Conservation (phyloP, 1,284 basidiomycete species). For the Cryptococcus sp. region DNA sequence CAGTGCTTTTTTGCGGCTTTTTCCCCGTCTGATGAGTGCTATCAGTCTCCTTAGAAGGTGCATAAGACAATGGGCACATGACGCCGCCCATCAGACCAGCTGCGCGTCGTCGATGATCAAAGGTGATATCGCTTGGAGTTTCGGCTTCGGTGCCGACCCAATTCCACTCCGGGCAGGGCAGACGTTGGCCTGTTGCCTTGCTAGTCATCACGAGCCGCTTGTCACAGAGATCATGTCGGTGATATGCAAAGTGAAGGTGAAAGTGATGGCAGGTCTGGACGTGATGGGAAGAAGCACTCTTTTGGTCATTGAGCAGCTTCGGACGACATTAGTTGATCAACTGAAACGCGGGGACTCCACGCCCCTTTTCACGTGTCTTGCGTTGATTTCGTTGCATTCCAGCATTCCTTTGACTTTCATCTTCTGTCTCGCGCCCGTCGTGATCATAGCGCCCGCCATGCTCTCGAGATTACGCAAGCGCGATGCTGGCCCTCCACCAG, state of each 20-base stretch:
- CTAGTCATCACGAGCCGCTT: not conserved
- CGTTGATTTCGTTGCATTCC: too few species aligned
- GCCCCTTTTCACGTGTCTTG: too few species aligned
- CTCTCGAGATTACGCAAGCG: conserved; percentile 14
- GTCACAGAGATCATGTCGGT: not conserved
- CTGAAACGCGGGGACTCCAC: not conserved
- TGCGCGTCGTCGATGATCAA: conserved; percentile 64
- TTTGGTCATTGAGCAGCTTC: conserved; percentile 1
- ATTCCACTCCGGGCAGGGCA: conserved; percentile 59
- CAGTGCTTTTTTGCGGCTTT: conserved; percentile 34
- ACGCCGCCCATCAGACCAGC: conserved; percentile 65
- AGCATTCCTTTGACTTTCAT: not conserved
- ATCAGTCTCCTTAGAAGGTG: conserved; percentile 28
- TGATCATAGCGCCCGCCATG: conserved; percentile 11
- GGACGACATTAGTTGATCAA: not conserved
- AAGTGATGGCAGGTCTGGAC: not conserved
- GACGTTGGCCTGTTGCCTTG: conserved; percentile 1
- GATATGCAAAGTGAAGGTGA: not conserved
- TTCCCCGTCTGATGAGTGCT: not conserved
- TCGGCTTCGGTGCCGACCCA: conserved; percentile 72
- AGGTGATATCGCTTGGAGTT: conserved; percentile 62
- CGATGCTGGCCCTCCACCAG: conserved; percentile 13
- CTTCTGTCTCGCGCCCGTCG: not conserved
- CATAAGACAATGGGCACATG: conserved; percentile 60
- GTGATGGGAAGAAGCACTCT: not conserved